Base-by-base conservation (phyloP, 2,329 filamentous ascomycete genomes). In the Diaporthe vexans region DNA sequence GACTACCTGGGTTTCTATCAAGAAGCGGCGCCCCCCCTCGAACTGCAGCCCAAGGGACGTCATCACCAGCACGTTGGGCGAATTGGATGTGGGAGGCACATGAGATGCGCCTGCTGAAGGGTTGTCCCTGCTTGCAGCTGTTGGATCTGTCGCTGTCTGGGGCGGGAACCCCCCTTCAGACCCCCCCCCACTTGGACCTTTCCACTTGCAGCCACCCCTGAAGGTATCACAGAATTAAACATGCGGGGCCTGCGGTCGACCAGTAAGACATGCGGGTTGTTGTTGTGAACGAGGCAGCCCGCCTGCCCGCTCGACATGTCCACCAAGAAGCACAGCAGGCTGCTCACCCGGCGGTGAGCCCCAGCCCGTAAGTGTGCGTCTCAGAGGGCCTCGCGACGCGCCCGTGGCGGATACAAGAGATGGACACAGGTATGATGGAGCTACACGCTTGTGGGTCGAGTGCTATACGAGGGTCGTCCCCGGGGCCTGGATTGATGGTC, bases 141-240 rank as follows among this genome's bases (percentile, higher is more conserved):
- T 46, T 43, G 58, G n/a, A 33, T 61, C 7, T 40, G 35, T 43
- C 15, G 37, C 24, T 63, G 37, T 33, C 29, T 33, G 40, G 9
- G 17, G 40, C 26, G 59, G 37, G 59, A 48, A 63, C 11, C 35
- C 35, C 35, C 35, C 35, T 13, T 10, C 35, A 37, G 4, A 9
- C 43, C 59, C 61, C 61, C 61, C 61, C 17, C 43, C 40, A 48
- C 19, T 24, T 51, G 61, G 26, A 29, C 46, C 46, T 52, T 67
- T 67, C 61, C 46, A 67, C 37, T 52, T 37, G 43, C 61, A 52
- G 46, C 61, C 33, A n/a, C 61, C 61, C 61, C 61, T 67, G 46
- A 52, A 46, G 29, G 46, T 37, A 67, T 67, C 61, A 67, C 61
- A 37, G 61, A 67, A 67, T 67, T 67, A 67, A 67, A 67, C 33